A percentile compares a stretch with the other conserved stretches of the same genome.
These are phyloP conservation scores for Paspalum notatum DNA, from an alignment of 176 grass and related monocot genomes.

Conservation along the genomic window DNA sequence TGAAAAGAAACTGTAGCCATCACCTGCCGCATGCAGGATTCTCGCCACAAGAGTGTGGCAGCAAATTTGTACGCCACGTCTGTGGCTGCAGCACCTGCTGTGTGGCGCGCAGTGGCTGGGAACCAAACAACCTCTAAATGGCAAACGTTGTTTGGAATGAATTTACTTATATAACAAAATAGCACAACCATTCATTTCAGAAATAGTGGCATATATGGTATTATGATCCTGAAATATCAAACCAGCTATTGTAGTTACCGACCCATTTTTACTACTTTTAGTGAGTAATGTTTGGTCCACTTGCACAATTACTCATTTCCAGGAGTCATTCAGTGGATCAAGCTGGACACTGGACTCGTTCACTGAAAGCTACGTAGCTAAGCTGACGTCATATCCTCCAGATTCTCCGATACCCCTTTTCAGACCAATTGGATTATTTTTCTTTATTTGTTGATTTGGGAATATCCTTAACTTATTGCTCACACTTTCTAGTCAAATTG, in stretches of 20 bases:
- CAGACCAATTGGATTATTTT: background rate
- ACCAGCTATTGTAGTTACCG: background rate
- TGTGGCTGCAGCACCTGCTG: too few relatives aligned
- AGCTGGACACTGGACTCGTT: slow-evolving; percentile 83
- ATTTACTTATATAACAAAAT: background rate
- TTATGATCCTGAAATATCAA: slow-evolving; percentile 8
- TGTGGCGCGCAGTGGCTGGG: too few relatives aligned
- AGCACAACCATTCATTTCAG: background rate
- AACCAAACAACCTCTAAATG: too few relatives aligned
- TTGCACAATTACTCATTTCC: slow-evolving; percentile 30
- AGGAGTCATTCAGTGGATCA: slow-evolving; percentile 71
- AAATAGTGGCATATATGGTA: background rate
- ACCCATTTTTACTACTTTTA: background rate
- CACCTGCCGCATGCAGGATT: too few relatives aligned
- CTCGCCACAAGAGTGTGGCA: too few relatives aligned
- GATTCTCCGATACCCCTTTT: slow-evolving; percentile 19
- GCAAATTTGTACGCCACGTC: too few relatives aligned
- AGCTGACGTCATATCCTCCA: slow-evolving; percentile 95
- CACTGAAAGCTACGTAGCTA: slow-evolving; percentile 63
- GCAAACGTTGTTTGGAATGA: too few relatives aligned
- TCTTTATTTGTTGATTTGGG: slow-evolving; percentile 23
- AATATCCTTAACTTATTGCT: slow-evolving; percentile 56
- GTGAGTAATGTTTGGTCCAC: background rate
- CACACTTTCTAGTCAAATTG: slow-evolving; percentile 73
- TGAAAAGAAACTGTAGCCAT: too few relatives aligned